Evolutionary conservation across 2,329 filamentous ascomycete species (phyloP).

Genomic region (Teratosphaeria pseudoeucalypti): DNA sequence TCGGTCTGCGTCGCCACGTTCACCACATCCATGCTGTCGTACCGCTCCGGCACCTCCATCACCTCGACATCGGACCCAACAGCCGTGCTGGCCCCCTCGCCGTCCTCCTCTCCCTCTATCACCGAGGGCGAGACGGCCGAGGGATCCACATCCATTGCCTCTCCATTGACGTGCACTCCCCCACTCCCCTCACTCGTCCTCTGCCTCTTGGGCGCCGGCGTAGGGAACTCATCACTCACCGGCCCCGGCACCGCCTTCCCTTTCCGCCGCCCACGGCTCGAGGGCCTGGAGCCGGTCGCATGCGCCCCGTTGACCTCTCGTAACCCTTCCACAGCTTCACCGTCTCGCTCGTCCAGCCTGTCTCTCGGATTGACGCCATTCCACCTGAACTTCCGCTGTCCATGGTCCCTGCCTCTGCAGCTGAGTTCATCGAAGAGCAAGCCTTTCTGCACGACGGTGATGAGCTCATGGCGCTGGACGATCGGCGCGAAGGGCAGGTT

Average conservation of each 20-base stretch:
- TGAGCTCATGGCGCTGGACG: conserved; percentile 49
- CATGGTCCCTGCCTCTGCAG: conserved; percentile 13
- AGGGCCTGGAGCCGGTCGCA: conserved; percentile 1
- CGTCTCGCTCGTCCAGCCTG: conserved; percentile 12
- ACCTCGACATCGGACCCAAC: conserved; percentile 16
- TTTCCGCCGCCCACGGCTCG: conserved; percentile 13
- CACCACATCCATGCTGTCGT: conserved; percentile 22
- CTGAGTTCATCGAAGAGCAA: conserved; percentile 37
- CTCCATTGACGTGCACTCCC: conserved; percentile 30
- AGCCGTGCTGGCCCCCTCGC: conserved; percentile 16
- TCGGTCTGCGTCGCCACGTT: conserved; percentile 24
- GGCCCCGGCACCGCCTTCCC: conserved; percentile 6
- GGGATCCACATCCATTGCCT: conserved; percentile 37
- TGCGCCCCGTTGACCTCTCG: background rate
- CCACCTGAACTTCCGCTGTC: conserved; percentile 17
- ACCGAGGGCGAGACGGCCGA: conserved; percentile 11
- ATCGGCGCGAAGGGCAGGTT: conserved; percentile 49
- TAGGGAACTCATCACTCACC: conserved; percentile 21
- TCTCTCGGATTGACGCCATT: conserved; percentile 14
- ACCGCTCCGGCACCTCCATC: conserved; percentile 18
- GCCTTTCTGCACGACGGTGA: conserved; percentile 54
- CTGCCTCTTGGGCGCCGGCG: conserved; percentile 23
- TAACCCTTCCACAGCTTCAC: background rate
- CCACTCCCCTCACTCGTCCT: conserved; percentile 23
- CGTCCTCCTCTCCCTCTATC: conserved; percentile 14